Evolutionary conservation across 176 grass and related monocot genomes (phyloP).

Genomic region (Oryza meyeriana): DNA sequence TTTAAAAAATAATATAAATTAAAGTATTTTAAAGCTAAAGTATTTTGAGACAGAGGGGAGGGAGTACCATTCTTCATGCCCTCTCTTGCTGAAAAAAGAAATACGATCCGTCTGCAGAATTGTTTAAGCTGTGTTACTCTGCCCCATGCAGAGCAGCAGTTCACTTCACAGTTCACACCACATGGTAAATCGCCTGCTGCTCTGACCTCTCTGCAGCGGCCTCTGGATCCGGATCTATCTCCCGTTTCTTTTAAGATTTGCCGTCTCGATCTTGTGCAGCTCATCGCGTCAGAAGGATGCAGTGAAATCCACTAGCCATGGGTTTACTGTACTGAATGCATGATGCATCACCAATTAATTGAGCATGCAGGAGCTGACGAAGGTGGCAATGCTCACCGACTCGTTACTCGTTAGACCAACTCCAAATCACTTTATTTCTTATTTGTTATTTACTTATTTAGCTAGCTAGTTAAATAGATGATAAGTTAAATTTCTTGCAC

Average conservation of each 20-base stretch:
- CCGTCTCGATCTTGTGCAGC: neutral
- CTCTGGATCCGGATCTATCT: slow-evolving; percentile 9
- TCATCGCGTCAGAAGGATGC: neutral
- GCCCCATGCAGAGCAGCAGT: neutral
- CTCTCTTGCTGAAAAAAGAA: neutral
- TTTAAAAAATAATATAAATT: too few relatives aligned
- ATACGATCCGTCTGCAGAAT: neutral
- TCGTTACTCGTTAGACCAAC: too few relatives aligned
- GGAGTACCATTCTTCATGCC: too few relatives aligned
- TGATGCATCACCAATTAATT: neutral
- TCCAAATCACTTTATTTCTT: too few relatives aligned
- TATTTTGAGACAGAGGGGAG: too few relatives aligned
- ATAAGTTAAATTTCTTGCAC: too few relatives aligned
- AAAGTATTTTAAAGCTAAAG: too few relatives aligned
- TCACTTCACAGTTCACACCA: neutral
- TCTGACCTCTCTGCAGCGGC: neutral
- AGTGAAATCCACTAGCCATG: neutral
- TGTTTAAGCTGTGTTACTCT: neutral
- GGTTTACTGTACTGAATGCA: neutral
- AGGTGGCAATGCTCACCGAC: neutral
- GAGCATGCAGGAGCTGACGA: neutral
- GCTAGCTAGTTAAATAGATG: too few relatives aligned
- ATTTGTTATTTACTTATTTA: too few relatives aligned
- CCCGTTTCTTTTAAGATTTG: neutral
- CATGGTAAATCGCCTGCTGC: slow-evolving; percentile 8